A percentile compares a stretch with the other conserved stretches of the same genome.
Conservation (phyloP, 1,284 basidiomycete species). For the Ustilago trichophora region DNA sequence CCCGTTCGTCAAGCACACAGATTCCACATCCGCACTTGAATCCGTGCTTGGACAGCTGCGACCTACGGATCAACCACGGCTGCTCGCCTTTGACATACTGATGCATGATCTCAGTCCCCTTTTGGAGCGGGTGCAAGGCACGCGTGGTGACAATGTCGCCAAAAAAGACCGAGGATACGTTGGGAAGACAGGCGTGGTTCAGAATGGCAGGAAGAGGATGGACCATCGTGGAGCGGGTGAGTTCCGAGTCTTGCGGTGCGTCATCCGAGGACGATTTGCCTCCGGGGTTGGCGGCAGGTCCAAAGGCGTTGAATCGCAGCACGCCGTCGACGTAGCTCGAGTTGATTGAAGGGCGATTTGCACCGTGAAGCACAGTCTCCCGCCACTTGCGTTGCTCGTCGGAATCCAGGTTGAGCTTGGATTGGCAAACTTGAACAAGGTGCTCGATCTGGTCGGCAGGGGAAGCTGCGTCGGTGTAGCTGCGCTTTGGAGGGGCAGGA, state of each 20-base stretch:
- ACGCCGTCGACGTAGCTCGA: conserved; percentile 64
- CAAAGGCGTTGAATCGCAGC: conserved; percentile 65
- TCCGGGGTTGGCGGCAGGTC: conserved; percentile 55
- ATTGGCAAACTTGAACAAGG: conserved; percentile 6
- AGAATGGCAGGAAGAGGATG: conserved; percentile 65
- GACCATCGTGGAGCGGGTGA: conserved; percentile 61
- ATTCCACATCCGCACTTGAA: conserved; percentile 60
- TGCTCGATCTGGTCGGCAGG: conserved; percentile 12
- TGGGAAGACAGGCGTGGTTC: conserved; percentile 65
- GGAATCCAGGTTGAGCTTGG: conserved; percentile 3
- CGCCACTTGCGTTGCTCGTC: conserved; percentile 3
- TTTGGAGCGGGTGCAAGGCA: conserved; percentile 52
- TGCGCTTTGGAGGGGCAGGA: conserved; percentile 40
- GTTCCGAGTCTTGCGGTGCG: conserved; percentile 27
- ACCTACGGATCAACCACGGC: conserved; percentile 51
- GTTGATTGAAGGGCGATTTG: conserved; percentile 23
- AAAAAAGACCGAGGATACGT: conserved; percentile 64
- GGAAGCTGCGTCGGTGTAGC: conserved; percentile 14
- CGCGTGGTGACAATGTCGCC: conserved; percentile 63
- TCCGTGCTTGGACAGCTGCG: conserved; percentile 62
- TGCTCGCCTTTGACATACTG: conserved; percentile 64
- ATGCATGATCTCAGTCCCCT: conserved; percentile 64
- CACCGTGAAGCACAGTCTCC: conserved; percentile 12
- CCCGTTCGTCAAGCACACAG: conserved; percentile 54
- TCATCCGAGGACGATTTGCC: conserved; percentile 24